These are phyloP conservation scores for Polytrichum commune DNA, from an alignment of 225 moss, liverwort and hornwort genomes.

Conservation along the genomic window DNA sequence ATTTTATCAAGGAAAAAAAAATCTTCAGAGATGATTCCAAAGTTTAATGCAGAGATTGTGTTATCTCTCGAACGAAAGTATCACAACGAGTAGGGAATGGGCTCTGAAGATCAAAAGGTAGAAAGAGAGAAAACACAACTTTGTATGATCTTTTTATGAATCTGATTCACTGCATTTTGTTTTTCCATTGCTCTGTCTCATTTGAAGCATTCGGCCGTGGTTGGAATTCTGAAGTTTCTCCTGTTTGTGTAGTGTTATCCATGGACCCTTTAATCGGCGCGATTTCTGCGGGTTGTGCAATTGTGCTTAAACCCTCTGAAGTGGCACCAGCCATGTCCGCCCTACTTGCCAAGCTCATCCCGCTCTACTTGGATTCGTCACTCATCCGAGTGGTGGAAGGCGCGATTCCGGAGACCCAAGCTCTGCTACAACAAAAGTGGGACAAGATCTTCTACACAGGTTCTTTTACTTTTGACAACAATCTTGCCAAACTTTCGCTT, in stretches of 20 bases:
- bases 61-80: no score
- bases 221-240: no score
- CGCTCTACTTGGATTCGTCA: conserved; percentile 53
- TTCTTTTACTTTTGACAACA: not conserved
- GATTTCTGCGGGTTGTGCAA: conserved; percentile 61
- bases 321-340: conserved; percentile 58
- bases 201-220: no score
- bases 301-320: conserved; percentile 72
- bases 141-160: no score
- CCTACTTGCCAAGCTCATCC: conserved; percentile 55
- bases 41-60: no score
- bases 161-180: not conserved
- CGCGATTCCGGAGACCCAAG: conserved; percentile 39
- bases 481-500: no score
- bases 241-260: conserved; percentile 37
- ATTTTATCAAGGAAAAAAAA: no score
- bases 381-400: conserved; percentile 70
- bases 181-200: not conserved
- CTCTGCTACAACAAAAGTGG: conserved; percentile 65
- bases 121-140: no score
- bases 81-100: no score
- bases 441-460: conserved; percentile 80
- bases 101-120: no score
- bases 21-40: no score
- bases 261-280: conserved; percentile 67